Conservation (phyloP, 352 stramenopile species). For the Globisporangium mamillatum region DNA sequence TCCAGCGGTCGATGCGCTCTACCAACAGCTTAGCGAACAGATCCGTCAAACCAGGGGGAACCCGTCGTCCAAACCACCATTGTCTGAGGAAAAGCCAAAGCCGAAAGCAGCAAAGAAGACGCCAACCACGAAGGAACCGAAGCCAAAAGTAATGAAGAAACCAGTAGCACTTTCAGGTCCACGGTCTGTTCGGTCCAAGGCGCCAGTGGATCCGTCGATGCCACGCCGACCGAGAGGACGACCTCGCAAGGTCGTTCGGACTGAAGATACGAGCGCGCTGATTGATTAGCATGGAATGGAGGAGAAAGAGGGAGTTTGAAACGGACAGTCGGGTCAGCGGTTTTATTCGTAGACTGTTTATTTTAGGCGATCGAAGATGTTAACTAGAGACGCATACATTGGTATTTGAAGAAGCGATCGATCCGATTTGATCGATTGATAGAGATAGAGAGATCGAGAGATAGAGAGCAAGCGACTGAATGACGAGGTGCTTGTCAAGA, state of each 20-base stretch:
- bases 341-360: background rate
- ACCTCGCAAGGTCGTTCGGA: conserved; percentile 2
- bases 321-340: background rate
- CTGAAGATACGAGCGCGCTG: background rate
- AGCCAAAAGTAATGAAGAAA: background rate
- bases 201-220: background rate
- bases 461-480: conserved; percentile 1
- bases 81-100: background rate
- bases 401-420: conserved; percentile 1
- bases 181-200: background rate
- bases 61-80: background rate
- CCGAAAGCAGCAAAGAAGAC: background rate
- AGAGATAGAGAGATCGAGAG: no score
- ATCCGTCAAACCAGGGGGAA: background rate
- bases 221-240: background rate
- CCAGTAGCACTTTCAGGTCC: background rate
- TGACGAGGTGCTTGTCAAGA: conserved; percentile 6
- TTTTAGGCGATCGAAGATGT: background rate
- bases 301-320: background rate
- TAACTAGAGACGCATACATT: background rate
- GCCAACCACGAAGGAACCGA: background rate
- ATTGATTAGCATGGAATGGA: background rate
- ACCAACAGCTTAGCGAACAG: conserved; percentile 8
- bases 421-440: background rate
- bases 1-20: conserved; percentile 2